Evolutionary conservation across 78 protist species (phyloP), one percentile per base, ranked within the genome.

Genomic region (Dictyostelium discoideum): DNA sequence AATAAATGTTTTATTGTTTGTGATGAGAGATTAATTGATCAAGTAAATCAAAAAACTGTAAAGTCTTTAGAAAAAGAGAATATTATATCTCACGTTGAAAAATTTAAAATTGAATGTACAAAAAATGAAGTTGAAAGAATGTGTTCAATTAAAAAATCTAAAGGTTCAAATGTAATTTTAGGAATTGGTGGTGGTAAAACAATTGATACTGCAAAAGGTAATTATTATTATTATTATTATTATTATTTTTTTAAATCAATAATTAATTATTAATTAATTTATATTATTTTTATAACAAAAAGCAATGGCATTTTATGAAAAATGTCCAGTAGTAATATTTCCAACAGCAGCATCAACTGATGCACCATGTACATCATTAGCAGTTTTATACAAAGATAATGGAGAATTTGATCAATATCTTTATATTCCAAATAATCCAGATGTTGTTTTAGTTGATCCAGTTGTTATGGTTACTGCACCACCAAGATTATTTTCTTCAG

Each of bases 141-240:
- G 77, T 69, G 77, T 11, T 22, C 77, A 69, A 26, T 69, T 26
- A 69, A 22, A 22, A 69, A 69, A 26, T 26, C 29, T 9, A 16
- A 22, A 1, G 39, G 39, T 8, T 26, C 29, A 26, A 26, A 69
- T 26, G 14, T 69, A 11, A 26, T 69, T 69, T 22, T 69, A 69
- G 77, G 77, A 26, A 69, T 69, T 26, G 77, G 77, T 69, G 77
- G 77, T 69, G 77, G 77, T 22, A 69, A 69, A 26, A 69, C 77
- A 22, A 8, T 69, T 22, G 77, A 69, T 11, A 26, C 77, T 69
- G 77, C 77, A 69, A 69, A 69, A 60, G 69, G 69, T 60, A 60
- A 60, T 54, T 16, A 3, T 16, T 54, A 14, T 14, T 20, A 20
- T 20, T 14, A 20, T 60, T 6, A 60, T 20, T 20, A 20, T 20